phyloP scores from a whole-genome alignment of 2,329 filamentous ascomycete genomes.

The Curvularia spicifera region DNA sequence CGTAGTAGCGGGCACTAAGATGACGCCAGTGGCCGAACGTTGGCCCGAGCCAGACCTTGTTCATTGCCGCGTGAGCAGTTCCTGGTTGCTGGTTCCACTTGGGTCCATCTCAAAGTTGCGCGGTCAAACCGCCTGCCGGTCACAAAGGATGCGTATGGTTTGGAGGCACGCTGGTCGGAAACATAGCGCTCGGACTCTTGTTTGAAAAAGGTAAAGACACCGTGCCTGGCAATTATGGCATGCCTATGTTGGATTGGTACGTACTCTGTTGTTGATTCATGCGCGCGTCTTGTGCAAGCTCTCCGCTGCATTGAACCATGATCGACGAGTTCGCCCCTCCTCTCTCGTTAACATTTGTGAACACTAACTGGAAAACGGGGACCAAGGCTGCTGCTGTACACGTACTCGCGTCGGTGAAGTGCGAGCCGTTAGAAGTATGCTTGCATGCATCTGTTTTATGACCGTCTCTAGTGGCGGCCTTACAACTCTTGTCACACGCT shows the following conservation, averaged over 20 bases:
- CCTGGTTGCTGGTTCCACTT: neutral
- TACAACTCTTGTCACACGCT: neutral
- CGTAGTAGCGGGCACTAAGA: slow-evolving; percentile 1
- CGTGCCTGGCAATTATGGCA: neutral
- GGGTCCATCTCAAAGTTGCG: neutral
- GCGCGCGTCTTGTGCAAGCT: neutral
- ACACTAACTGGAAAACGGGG: neutral
- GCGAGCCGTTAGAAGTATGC: neutral
- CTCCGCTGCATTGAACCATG: neutral
- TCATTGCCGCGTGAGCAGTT: neutral
- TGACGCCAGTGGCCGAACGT: slow-evolving; percentile 1
- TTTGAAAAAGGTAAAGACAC: neutral
- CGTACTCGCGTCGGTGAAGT: neutral
- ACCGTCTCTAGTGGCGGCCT: neutral
- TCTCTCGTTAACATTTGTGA: neutral
- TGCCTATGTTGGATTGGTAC: neutral
- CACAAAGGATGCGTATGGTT: neutral
- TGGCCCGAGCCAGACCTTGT: neutral
- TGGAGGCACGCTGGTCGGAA: neutral
- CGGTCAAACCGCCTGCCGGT: neutral
- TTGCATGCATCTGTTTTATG: neutral
- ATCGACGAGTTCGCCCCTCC: neutral
- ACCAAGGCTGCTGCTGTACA: neutral
- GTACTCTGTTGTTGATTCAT: neutral
- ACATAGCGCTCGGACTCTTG: neutral